These are phyloP conservation scores for Phytophthora multivora DNA, from an alignment of 352 stramenopile genomes.

Conservation along the genomic window DNA sequence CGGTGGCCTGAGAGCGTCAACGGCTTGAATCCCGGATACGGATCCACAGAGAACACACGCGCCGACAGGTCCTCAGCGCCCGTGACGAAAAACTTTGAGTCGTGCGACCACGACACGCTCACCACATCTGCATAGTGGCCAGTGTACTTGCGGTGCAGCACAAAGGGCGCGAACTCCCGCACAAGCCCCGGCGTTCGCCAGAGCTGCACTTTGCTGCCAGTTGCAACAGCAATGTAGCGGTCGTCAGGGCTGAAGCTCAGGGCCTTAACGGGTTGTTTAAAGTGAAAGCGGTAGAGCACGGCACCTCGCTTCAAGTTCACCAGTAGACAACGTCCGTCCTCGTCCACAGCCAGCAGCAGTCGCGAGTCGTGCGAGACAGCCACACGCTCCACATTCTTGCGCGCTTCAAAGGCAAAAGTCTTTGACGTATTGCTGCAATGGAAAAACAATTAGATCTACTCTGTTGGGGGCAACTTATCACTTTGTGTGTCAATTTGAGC, in stretches of 20 bases:
- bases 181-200: constrained; percentile 87
- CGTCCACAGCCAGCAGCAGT: constrained; percentile 89
- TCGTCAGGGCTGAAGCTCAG: constrained; percentile 91
- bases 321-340: constrained; percentile 90
- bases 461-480: no score
- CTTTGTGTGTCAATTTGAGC: constrained; percentile 18
- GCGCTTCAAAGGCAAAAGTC: constrained; percentile 92
- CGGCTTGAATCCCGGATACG: constrained; percentile 77
- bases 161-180: constrained; percentile 92
- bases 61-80: constrained; percentile 89
- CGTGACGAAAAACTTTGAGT: constrained; percentile 91
- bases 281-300: constrained; percentile 95
- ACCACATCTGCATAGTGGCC: constrained; percentile 91
- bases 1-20: constrained; percentile 91
- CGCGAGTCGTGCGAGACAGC: constrained; percentile 90
- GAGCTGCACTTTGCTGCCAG: constrained; percentile 92
- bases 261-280: constrained; percentile 90
- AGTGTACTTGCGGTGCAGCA: constrained; percentile 86
- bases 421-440: constrained; percentile 76
- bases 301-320: constrained; percentile 90
- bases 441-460: constrained; percentile 8
- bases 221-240: constrained; percentile 86
- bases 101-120: constrained; percentile 86
- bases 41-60: constrained; percentile 83
- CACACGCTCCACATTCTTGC: constrained; percentile 90